Evolutionary conservation across 805 yeast genomes (phyloP).

Genomic region (Saturnispora serradocipensis): DNA sequence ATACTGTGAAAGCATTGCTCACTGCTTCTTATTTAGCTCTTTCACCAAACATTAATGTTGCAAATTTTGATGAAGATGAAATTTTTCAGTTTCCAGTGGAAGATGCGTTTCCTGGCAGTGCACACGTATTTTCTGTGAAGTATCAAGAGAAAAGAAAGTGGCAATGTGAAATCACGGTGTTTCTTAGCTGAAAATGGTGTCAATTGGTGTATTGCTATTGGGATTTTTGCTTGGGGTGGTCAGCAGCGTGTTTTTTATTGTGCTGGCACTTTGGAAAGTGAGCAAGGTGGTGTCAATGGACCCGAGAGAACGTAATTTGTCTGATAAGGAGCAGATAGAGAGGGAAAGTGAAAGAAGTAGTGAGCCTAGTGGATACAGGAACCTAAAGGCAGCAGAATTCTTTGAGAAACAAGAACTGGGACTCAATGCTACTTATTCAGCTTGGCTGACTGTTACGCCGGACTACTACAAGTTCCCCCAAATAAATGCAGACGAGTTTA

Average conservation of each 20-base stretch:
- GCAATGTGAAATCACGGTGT: not conserved
- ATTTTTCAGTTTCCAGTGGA: not conserved
- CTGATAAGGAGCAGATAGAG: constrained; percentile 19
- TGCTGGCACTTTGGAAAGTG: not conserved
- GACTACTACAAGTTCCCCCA: constrained; percentile 54
- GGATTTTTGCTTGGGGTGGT: not conserved
- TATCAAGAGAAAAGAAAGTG: not conserved
- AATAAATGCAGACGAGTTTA: constrained; percentile 20
- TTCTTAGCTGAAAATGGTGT: not conserved
- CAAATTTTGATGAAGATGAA: not conserved
- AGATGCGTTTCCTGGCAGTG: not conserved
- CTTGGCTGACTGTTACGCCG: constrained; percentile 80
- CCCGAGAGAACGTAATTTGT: constrained; percentile 12
- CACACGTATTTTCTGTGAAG: not conserved
- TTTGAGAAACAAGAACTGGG: constrained; percentile 55
- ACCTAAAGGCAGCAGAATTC: constrained; percentile 51
- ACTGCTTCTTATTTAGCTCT: not conserved
- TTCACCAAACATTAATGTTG: not conserved
- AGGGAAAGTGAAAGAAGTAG: constrained; percentile 18
- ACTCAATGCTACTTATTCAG: constrained; percentile 52
- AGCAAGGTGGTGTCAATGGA: constrained; percentile 11
- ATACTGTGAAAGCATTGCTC: not conserved
- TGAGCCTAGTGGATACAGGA: constrained; percentile 22
- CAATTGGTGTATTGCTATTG: not conserved
- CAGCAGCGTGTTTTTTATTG: not conserved